Base-by-base conservation (phyloP, 176 grass and related monocot genomes). In the Lolium multiflorum region DNA sequence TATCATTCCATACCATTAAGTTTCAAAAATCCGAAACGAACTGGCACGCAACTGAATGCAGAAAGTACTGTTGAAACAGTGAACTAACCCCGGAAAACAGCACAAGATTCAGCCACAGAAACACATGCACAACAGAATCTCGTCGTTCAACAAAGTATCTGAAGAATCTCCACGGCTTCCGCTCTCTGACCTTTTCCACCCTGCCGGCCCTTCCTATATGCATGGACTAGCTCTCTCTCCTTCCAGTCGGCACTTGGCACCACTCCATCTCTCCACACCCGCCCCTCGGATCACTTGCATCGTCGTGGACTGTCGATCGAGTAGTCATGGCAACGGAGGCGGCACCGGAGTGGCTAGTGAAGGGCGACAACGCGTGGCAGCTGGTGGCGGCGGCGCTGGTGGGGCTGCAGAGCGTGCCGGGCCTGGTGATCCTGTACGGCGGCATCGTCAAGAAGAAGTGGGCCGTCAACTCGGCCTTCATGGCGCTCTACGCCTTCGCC, bases 401-500 rank as follows among this genome's bases (percentile, higher is more conserved):
- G 35, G 95, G 92, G 14, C 64, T 98, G 55, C 93, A 98, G 85
- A 87, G 81, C 51, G 81, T 94, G 65, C 89, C 89, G 65, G 93
- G 92, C 4, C 90, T 97, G 18, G 84, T 97, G 26, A 88, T 97
- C 74, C 86, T 97, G 10, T 94, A 92, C 39, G 92, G 92, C 28
- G 82, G 92, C 88, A 88, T 94, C 28, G 92, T 94, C 3, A 94
- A 97, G 92, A 97, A 97, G 86, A 92, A 94, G 87, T 97, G 94
- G 88, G 92, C 95, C 60, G 74, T 97, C 28, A 97, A 97, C 90
- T 97, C 90, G 28, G 92, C 90, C 2, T 88, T 97, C 90, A 94
- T 97, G 92, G 95, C 95, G 68, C 92, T 94, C 38, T 97, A 97
- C 87, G 95, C 92, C 66, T 97, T 97, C 71, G 92, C 94, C 16